Base-by-base conservation (phyloP, 257 asterid genomes). In the Eucommia ulmoides region DNA sequence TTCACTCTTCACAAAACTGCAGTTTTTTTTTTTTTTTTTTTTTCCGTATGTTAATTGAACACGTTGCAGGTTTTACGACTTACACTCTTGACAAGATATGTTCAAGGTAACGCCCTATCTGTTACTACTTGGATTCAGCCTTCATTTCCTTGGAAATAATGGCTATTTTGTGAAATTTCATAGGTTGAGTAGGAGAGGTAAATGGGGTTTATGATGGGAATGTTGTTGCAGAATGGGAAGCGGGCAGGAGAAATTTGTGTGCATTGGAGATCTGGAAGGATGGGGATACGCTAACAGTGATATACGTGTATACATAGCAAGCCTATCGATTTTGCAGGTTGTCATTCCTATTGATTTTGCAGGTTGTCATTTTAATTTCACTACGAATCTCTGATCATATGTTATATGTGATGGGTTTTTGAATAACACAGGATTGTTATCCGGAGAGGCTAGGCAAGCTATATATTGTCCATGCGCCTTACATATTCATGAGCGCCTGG, bases 381-480 rank as follows among this genome's bases (percentile, higher is more conserved):
- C 1, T 35, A 35, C 11, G 16, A 35, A 8, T 0, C 12, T 0
- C 38, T 10, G 44, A 35, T 10, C 11, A 35, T 29, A 9, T 45
- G 24, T 14, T 16, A 19, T n/a, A 15, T 0, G 20, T 24, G 8
- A n/a, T 24, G 20, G 22, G 19, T 23, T n/a, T 17, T 19, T 51
- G 33, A 20, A 5, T 48, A 9, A 57, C 17, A 41, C 68, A 83
- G 97, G 95, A 88, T 54, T 83, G 68, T 78, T 88, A 79, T 64
- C 97, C 97, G 0, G 95, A 88, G 82, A 79, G 97, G 79, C 86
- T 88, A 45, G 91, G 92, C 33, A 83, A 77, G 76, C 21, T 79
- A 64, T 67, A 72, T 45, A 67, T 83, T 33, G 70, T 83, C 60
- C 84, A 84, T 47, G 92, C 64, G 41, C 95, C 97, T 50, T 83